Percentiles rank a stretch among this genome's conserved stretches.
Evolutionary conservation across 2,329 filamentous ascomycete genomes (phyloP).

Genomic region (Epichloe aotearoae): DNA sequence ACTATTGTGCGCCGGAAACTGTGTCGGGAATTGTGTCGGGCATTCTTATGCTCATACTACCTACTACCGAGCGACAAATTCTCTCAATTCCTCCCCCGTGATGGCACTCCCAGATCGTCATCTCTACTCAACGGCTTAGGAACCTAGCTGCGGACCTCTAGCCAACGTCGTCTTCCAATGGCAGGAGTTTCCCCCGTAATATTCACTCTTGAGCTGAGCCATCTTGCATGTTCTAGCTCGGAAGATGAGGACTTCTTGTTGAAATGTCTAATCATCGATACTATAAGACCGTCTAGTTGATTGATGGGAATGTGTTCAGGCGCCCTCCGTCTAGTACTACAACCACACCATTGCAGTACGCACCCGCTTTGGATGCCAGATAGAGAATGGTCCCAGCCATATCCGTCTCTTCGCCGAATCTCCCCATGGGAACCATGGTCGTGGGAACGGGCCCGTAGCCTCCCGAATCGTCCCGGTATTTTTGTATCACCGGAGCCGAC

Average conservation of each 20-base stretch:
- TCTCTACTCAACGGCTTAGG: too few species aligned
- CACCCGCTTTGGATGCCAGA: constrained; percentile 49
- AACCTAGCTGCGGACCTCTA: too few species aligned
- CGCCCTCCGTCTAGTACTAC: constrained; percentile 51
- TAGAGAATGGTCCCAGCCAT: constrained; percentile 54
- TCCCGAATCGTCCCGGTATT: constrained; percentile 22
- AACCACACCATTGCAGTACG: constrained; percentile 51
- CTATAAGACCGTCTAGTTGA: constrained; percentile 26
- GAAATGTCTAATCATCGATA: not conserved
- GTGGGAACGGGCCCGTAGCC: constrained; percentile 22
- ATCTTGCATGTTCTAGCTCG: not conserved
- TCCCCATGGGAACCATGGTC: constrained; percentile 39
- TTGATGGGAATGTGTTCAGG: constrained; percentile 40
- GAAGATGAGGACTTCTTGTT: not conserved
- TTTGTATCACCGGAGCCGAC: constrained; percentile 34
- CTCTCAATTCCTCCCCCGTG: too few species aligned
- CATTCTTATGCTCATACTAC: too few species aligned
- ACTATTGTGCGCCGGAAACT: too few species aligned
- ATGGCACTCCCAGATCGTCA: too few species aligned
- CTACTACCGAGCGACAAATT: too few species aligned
- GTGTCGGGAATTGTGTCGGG: too few species aligned
- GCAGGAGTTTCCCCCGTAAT: too few species aligned
- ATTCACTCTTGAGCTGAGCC: not conserved
- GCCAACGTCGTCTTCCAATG: too few species aligned
- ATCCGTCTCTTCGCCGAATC: constrained; percentile 45